A percentile compares a stretch with the other conserved stretches of the same genome.
These are phyloP conservation scores for Fusarium sp. DNA, from an alignment of 2,329 filamentous ascomycete species.

Conservation along the genomic window DNA sequence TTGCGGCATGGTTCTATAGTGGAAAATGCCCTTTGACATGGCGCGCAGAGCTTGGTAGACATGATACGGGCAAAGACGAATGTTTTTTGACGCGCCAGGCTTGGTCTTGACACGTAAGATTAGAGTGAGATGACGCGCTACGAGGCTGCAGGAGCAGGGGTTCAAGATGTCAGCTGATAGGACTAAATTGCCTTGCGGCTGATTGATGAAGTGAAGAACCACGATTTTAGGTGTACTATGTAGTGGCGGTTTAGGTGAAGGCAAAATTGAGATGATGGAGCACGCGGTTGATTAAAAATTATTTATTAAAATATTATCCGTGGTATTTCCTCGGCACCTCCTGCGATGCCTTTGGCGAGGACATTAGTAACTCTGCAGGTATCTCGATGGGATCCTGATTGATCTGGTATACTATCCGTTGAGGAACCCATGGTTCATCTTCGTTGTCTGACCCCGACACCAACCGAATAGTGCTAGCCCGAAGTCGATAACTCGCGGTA, in stretches of 20 bases:
- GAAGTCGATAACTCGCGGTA: not conserved
- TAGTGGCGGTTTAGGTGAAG: too few species aligned
- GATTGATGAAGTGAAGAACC: too few species aligned
- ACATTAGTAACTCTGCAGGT: not conserved
- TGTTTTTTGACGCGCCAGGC: not conserved
- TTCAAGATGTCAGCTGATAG: not conserved
- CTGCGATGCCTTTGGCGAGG: conserved; percentile 7
- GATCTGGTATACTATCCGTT: not conserved
- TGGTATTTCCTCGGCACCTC: not conserved
- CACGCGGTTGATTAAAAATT: too few species aligned
- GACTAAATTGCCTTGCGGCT: too few species aligned
- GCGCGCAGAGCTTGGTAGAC: not conserved
- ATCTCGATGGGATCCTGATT: conserved; percentile 16
- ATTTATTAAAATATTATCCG: not conserved
- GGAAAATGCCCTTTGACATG: not conserved
- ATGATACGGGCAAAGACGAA: not conserved
- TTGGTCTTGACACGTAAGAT: not conserved
- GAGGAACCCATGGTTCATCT: too few species aligned
- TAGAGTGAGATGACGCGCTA: too few species aligned
- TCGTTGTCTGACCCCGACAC: too few species aligned
- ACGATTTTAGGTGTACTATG: too few species aligned
- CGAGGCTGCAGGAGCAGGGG: not conserved
- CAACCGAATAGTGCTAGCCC: not conserved
- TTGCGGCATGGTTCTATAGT: not conserved
- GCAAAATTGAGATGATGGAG: too few species aligned